Percentiles rank a stretch among this genome's conserved stretches.
Evolutionary conservation across 495 filamentous ascomycete species (phyloP).

Genomic region (Daldinia grandis): DNA sequence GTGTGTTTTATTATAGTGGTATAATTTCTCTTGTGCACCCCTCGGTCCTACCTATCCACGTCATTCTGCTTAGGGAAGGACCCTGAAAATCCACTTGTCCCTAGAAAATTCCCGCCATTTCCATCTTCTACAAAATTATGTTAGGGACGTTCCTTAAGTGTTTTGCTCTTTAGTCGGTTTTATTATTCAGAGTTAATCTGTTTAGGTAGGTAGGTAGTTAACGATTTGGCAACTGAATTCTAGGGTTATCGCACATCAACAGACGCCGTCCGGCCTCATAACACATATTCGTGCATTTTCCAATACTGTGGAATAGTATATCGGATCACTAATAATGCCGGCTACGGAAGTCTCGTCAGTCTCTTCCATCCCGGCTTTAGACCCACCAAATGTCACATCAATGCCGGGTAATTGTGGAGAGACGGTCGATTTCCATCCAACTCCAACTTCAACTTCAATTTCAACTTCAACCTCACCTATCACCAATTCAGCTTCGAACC

Average conservation of each 20-base stretch:
- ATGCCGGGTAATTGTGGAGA: constrained; percentile 37
- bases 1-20: background rate
- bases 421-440: constrained; percentile 30
- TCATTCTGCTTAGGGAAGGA: constrained; percentile 31
- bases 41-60: constrained; percentile 29
- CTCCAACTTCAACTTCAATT: constrained; percentile 28
- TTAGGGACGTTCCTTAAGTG: background rate
- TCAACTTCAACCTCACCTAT: constrained; percentile 23
- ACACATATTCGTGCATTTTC: no score
- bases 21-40: constrained; percentile 1
- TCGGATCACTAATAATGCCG: background rate
- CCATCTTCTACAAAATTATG: background rate
- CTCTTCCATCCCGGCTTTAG: constrained; percentile 15
- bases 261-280: no score
- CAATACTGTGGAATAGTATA: no score
- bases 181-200: background rate
- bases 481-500: constrained; percentile 6
- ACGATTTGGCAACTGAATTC: background rate
- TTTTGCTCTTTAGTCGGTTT: background rate
- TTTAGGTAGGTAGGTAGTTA: constrained; percentile 3
- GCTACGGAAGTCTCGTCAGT: background rate
- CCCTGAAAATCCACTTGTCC: constrained; percentile 25
- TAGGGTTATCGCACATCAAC: no score
- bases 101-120: constrained; percentile 19
- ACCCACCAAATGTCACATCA: constrained; percentile 17